A percentile compares a stretch with the other conserved stretches of the same genome.
Evolutionary conservation across 352 stramenopile genomes (phyloP).

Genomic region (Plasmopara muralis): DNA sequence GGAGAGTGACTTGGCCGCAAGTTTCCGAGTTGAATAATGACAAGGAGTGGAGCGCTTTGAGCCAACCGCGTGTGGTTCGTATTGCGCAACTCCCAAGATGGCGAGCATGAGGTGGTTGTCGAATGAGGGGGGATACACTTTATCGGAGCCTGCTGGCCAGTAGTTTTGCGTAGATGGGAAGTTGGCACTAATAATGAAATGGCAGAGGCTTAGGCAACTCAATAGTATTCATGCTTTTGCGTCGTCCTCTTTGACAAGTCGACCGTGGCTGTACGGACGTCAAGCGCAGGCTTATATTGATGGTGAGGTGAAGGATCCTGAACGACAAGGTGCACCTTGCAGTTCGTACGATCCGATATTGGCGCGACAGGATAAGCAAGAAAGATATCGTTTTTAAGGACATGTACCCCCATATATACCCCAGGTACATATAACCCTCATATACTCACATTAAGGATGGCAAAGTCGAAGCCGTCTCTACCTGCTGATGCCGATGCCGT

Average conservation of each 20-base stretch:
- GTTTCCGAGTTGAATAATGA: slow-evolving; percentile 49
- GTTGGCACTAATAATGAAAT: neutral
- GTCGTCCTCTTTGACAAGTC: too few species aligned
- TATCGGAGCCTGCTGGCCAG: slow-evolving; percentile 25
- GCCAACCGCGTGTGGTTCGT: slow-evolving; percentile 23
- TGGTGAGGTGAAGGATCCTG: too few species aligned
- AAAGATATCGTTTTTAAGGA: too few species aligned
- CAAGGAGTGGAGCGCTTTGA: slow-evolving; percentile 19
- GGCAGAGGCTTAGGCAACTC: too few species aligned
- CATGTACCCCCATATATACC: too few species aligned
- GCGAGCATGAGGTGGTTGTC: slow-evolving; percentile 2
- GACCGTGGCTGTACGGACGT: too few species aligned
- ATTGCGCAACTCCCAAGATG: slow-evolving; percentile 11
- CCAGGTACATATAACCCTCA: slow-evolving; percentile 1
- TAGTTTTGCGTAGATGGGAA: slow-evolving; percentile 16
- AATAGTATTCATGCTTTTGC: too few species aligned
- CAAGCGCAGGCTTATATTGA: too few species aligned
- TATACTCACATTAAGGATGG: slow-evolving; percentile 14
- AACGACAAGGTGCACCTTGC: too few species aligned
- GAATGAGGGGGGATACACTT: slow-evolving; percentile 5
- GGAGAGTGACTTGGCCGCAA: slow-evolving; percentile 19
- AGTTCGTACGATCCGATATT: too few species aligned
- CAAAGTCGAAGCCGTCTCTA: slow-evolving; percentile 16
- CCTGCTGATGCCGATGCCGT: slow-evolving; percentile 19
- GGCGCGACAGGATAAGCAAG: too few species aligned